phyloP scores from a whole-genome alignment of 345 rosid genomes.

The Cardiospermum halicacabum region DNA sequence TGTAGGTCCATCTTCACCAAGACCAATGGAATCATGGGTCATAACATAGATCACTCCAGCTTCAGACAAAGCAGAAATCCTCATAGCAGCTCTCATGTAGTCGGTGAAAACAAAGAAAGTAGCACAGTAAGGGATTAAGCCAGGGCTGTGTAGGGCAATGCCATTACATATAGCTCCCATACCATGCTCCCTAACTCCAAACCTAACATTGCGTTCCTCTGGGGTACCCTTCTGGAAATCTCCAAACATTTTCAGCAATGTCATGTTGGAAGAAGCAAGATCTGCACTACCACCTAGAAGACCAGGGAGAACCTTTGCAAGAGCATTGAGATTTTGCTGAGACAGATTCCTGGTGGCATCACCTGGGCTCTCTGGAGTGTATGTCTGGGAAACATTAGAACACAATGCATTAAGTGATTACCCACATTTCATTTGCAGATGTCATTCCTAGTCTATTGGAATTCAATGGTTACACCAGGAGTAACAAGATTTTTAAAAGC shows the following conservation, averaged over 20 bases:
- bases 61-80: conserved; percentile 81
- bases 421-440: neutral
- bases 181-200: conserved; percentile 96
- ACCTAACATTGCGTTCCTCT: conserved; percentile 83
- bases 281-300: conserved; percentile 98
- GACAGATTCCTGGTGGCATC: conserved; percentile 96
- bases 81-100: conserved; percentile 98
- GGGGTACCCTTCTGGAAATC: conserved; percentile 92
- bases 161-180: conserved; percentile 99
- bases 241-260: conserved; percentile 79
- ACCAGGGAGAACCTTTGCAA: conserved; percentile 77
- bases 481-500: conserved; percentile 1
- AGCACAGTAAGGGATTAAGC: conserved; percentile 92
- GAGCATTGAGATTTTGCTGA: conserved; percentile 82
- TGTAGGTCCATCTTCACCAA: conserved; percentile 99
- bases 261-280: conserved; percentile 98
- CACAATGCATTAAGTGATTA: conserved; percentile 16
- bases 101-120: conserved; percentile 99
- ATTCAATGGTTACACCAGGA: neutral
- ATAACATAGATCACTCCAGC: conserved; percentile 94
- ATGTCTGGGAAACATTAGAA: conserved; percentile 49
- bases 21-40: conserved; percentile 99
- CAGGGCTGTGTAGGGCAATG: conserved; percentile 87
- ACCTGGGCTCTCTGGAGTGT: conserved; percentile 81
- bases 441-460: neutral